Percentiles rank a stretch among this genome's conserved stretches.
Evolutionary conservation across 441 rosid species (phyloP).

Genomic region (Populus hybrid): DNA sequence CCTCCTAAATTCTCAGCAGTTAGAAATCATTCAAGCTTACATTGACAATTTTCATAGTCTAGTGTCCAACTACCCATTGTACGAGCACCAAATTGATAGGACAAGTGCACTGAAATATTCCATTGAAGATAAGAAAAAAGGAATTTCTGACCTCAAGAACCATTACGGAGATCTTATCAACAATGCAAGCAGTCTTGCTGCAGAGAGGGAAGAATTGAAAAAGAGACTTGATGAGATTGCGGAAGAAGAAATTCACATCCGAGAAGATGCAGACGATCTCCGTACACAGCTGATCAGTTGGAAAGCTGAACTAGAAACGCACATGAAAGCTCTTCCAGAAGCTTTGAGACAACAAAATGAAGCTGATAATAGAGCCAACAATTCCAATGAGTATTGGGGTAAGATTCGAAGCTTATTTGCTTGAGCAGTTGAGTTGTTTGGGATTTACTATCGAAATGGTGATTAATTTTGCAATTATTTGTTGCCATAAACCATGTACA

Average conservation of each 20-base stretch:
- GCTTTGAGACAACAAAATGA: neutral
- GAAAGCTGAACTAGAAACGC: neutral
- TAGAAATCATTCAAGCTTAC: neutral
- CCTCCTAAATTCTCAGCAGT: neutral
- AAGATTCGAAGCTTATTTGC: neutral
- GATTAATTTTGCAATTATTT: no score
- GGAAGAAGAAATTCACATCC: neutral
- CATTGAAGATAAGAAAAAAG: neutral
- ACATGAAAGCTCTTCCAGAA: conserved; percentile 1
- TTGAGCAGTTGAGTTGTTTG: neutral
- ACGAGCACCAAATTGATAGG: neutral
- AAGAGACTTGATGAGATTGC: neutral
- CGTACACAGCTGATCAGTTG: neutral
- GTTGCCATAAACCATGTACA: no score
- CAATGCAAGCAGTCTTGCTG: neutral
- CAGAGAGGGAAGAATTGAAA: neutral
- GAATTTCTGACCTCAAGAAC: neutral
- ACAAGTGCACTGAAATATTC: neutral
- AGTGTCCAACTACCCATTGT: neutral
- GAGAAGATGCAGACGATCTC: neutral
- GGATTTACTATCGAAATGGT: neutral
- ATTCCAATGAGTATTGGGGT: neutral
- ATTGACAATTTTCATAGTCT: neutral
- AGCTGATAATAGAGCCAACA: neutral
- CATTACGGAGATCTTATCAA: neutral